These are phyloP conservation scores for Scheffersomyces illinoinensis DNA, from an alignment of 1,139 yeast species.

Conservation along the genomic window DNA sequence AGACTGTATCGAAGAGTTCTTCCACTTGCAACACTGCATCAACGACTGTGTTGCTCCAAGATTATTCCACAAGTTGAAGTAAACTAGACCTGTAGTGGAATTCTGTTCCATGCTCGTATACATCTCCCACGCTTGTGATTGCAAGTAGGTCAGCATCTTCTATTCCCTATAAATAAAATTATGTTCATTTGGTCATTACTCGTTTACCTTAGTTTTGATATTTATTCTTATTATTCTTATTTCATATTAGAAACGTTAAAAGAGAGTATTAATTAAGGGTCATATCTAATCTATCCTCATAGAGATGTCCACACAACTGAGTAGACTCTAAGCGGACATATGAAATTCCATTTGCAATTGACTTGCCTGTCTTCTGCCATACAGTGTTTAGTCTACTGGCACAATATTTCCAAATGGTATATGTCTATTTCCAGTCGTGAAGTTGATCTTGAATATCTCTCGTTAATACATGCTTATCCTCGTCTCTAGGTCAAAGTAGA, in stretches of 20 bases:
- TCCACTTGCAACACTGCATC: constrained; percentile 93
- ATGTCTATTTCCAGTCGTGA: neutral
- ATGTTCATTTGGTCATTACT: constrained; percentile 1
- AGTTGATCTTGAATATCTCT: neutral
- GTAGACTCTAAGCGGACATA: neutral
- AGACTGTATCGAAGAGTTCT: constrained; percentile 97
- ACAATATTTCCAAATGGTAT: neutral
- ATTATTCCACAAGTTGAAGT: constrained; percentile 83
- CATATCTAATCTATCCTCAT: neutral
- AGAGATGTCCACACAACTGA: neutral
- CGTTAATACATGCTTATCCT: neutral
- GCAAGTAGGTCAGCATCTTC: neutral
- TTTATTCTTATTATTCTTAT: neutral
- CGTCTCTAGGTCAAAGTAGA: neutral
- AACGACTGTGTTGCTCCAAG: constrained; percentile 93
- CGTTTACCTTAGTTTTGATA: neutral
- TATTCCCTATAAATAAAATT: neutral
- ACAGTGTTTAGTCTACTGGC: neutral
- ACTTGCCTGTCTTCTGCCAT: neutral
- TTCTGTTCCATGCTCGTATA: neutral
- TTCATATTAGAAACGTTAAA: neutral
- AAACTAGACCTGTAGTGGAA: constrained; percentile 19
- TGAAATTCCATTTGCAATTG: neutral
- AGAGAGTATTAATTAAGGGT: neutral
- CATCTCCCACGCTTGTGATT: neutral